These are phyloP conservation scores for Fusarium penzigii DNA, from an alignment of 2,329 filamentous ascomycete species.

Conservation along the genomic window DNA sequence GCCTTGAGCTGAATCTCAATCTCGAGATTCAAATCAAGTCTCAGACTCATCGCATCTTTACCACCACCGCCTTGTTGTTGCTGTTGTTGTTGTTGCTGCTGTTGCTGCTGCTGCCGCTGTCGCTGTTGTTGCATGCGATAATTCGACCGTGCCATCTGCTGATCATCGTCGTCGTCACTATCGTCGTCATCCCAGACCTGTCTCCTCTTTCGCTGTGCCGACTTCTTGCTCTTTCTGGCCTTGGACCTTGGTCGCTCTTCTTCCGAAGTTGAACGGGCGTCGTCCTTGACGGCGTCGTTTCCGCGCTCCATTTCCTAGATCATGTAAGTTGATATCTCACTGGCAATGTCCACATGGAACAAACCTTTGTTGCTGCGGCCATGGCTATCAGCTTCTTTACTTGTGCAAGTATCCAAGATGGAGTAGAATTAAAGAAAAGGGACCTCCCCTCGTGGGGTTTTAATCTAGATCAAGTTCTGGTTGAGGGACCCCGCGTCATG, in stretches of 20 bases:
- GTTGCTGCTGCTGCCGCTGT: background rate
- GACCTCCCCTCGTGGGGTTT: no score
- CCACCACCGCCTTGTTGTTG: background rate
- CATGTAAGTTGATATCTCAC: background rate
- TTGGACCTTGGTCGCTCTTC: constrained; percentile 12
- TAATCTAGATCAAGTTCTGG: no score
- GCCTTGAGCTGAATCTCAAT: constrained; percentile 80
- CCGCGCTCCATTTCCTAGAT: background rate
- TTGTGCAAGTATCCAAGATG: no score
- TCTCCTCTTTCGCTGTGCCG: constrained; percentile 13
- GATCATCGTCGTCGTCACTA: background rate
- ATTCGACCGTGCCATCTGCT: background rate
- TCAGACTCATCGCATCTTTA: background rate
- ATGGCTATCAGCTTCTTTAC: no score
- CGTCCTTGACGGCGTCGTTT: background rate
- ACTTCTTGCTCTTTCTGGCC: constrained; percentile 13
- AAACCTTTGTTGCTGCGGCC: no score
- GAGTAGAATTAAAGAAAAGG: no score
- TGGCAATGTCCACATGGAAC: no score
- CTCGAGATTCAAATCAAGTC: constrained; percentile 73
- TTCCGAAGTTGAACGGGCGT: no score
- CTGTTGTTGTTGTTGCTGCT: background rate
- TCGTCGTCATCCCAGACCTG: background rate
- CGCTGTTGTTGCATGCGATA: background rate
- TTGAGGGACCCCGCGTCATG: no score